Conservation (phyloP, 257 asterid genomes). For the Primulina huaijiensis region DNA sequence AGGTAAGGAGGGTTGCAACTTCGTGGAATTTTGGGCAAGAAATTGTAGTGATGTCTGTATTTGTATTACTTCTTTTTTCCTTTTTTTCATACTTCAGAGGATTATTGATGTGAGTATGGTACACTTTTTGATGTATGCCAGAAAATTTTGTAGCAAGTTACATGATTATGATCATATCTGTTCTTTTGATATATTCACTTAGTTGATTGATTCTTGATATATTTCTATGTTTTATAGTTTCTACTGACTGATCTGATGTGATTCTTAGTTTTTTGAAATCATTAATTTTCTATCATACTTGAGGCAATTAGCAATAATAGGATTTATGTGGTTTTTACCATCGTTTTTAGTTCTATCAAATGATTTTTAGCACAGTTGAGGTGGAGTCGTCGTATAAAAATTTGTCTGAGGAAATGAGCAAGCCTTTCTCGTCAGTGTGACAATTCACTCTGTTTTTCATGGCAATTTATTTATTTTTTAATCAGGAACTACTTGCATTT, state of each 20-base stretch:
- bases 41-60: conserved; percentile 10
- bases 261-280: not conserved
- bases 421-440: conserved; percentile 8
- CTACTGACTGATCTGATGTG: not conserved
- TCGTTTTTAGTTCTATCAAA: not conserved
- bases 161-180: not conserved
- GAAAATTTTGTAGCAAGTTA: not conserved
- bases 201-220: conserved; percentile 6
- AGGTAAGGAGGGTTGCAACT: conserved; percentile 47
- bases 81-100: not conserved
- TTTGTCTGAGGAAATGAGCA: not conserved
- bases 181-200: not conserved
- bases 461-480: conserved; percentile 8
- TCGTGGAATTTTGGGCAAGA: not conserved
- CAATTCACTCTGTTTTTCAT: not conserved
- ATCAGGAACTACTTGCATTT: conserved; percentile 95
- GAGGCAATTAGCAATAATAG: not conserved
- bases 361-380: not conserved
- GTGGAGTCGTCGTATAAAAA: conserved; percentile 8
- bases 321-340: not conserved
- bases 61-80: not conserved
- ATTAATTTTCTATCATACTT: not conserved
- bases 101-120: not conserved
- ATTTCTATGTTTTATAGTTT: not conserved
- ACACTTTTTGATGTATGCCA: not conserved